Evolutionary conservation across 1,284 basidiomycete genomes (phyloP).

Genomic region (Exsudoporus floridanus): DNA sequence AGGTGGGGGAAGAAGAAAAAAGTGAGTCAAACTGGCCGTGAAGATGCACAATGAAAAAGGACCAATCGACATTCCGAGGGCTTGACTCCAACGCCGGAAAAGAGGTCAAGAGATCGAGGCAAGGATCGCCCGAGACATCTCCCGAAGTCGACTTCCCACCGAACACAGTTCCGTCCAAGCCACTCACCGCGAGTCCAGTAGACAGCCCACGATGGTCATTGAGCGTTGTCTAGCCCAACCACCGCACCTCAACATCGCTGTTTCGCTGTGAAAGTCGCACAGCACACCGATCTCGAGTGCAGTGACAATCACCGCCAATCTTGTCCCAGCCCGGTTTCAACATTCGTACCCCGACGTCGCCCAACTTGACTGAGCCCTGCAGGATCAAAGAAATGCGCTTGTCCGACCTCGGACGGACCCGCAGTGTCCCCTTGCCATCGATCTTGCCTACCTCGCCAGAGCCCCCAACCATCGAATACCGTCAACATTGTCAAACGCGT

Average conservation of each 20-base stretch:
- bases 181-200: not conserved
- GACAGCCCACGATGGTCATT: not conserved
- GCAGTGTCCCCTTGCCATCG: not conserved
- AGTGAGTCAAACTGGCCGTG: not conserved
- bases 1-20: not conserved
- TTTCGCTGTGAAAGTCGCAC: not conserved
- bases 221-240: not conserved
- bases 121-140: not conserved
- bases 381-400: not conserved
- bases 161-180: not conserved
- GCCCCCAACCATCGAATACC: not conserved
- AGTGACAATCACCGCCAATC: not conserved
- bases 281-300: not conserved
- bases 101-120: not conserved
- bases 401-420: not conserved
- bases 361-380: not conserved
- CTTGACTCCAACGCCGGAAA: not conserved
- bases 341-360: not conserved
- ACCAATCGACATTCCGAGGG: conserved; percentile 5
- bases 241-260: no score
- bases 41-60: not conserved
- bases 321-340: not conserved
- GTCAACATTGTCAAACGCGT: not conserved
- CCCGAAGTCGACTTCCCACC: not conserved
- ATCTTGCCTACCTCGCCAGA: not conserved